A percentile compares a stretch with the other conserved stretches of the same genome.
phyloP scores from a whole-genome alignment of 495 filamentous ascomycete genomes.

The Sphaerosporella brunnea region DNA sequence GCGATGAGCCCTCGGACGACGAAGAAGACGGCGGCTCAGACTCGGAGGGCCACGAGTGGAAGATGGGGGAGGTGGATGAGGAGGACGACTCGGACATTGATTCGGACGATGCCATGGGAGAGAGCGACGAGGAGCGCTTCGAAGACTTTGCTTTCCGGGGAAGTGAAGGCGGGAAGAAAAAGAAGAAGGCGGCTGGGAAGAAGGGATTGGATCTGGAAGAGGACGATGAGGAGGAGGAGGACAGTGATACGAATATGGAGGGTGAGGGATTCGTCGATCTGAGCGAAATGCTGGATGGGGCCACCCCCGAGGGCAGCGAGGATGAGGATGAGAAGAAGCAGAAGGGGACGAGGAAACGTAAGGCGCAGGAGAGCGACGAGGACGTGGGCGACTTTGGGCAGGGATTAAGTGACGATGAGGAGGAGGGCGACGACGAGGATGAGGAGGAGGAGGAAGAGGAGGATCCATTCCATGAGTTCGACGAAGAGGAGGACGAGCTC shows the following conservation, averaged over 20 bases:
- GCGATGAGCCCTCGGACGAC: conserved; percentile 28
- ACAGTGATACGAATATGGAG: conserved; percentile 33
- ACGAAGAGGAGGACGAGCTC: conserved; percentile 40
- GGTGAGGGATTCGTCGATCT: conserved; percentile 17
- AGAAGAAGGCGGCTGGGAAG: conserved; percentile 21
- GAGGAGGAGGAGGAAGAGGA: conserved; percentile 35
- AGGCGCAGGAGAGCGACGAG: conserved; percentile 26
- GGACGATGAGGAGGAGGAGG: conserved; percentile 37
- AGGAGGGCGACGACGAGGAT: conserved; percentile 34
- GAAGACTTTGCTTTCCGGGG: conserved; percentile 57
- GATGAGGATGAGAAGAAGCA: conserved; percentile 38
- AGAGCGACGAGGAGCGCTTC: conserved; percentile 70
- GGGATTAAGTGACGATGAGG: conserved; percentile 27
- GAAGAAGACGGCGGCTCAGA: conserved; percentile 51
- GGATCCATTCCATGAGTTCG: too few relatives aligned
- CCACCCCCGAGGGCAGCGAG: conserved; percentile 25
- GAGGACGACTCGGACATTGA: conserved; percentile 74
- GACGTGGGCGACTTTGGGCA: conserved; percentile 22
- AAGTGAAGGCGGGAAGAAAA: conserved; percentile 31
- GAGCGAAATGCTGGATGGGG: conserved; percentile 23
- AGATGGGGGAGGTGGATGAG: conserved; percentile 51
- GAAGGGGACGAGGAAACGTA: conserved; percentile 27
- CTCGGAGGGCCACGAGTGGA: conserved; percentile 80
- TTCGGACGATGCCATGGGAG: conserved; percentile 83
- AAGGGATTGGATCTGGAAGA: conserved; percentile 39